Evolutionary conservation across 371 early-diverging fungal genomes (phyloP).

Genomic region (Rhizopus microsporus): DNA sequence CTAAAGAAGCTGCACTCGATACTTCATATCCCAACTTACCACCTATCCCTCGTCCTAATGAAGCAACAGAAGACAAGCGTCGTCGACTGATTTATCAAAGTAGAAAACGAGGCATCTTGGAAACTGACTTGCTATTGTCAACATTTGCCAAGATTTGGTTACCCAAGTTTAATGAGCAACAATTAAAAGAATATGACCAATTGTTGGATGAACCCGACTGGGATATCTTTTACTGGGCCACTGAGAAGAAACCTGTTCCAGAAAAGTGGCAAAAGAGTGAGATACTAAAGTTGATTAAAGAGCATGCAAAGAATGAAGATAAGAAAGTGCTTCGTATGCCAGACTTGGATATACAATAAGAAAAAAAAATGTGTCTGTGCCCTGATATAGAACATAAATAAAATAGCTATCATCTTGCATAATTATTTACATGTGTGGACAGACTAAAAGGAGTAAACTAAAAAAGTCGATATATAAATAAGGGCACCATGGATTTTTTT

Average conservation of each 20-base stretch:
- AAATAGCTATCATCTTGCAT: background rate
- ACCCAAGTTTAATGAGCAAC: constrained; percentile 45
- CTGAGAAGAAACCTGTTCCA: constrained; percentile 69
- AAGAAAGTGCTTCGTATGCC: constrained; percentile 76
- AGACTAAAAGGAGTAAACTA: background rate
- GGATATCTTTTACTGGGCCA: constrained; percentile 96
- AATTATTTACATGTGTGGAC: too few species aligned
- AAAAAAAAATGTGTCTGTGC: background rate
- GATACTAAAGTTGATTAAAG: constrained; percentile 62
- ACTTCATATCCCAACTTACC: constrained; percentile 64
- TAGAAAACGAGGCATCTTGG: constrained; percentile 95
- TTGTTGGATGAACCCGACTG: constrained; percentile 93
- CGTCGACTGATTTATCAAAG: constrained; percentile 87
- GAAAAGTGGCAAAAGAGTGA: constrained; percentile 48
- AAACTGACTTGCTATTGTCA: constrained; percentile 88
- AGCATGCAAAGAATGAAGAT: constrained; percentile 72
- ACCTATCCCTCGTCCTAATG: constrained; percentile 64
- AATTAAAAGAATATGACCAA: constrained; percentile 78
- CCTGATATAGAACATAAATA: too few species aligned
- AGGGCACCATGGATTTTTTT: background rate
- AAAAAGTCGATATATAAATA: too few species aligned
- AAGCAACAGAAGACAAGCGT: constrained; percentile 67
- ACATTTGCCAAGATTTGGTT: constrained; percentile 82
- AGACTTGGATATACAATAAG: constrained; percentile 47
- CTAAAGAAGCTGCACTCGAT: constrained; percentile 44